These are phyloP conservation scores for Suhomyces kunorum DNA, from an alignment of 1,139 yeast species.

Conservation along the genomic window DNA sequence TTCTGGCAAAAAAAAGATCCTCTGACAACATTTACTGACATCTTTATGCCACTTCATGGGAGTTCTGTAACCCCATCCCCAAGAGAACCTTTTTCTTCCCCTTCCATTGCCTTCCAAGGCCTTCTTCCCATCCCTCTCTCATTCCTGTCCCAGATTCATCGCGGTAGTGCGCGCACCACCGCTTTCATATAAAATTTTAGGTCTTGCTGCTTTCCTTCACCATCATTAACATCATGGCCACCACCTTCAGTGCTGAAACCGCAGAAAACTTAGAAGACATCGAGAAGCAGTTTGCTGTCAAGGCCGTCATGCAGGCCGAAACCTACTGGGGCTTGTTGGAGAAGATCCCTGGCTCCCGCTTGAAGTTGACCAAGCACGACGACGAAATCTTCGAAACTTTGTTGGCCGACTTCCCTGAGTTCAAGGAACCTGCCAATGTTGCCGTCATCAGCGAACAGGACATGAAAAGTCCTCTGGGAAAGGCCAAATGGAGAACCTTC, in stretches of 20 bases:
- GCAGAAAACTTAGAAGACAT: conserved; percentile 68
- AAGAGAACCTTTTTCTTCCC: no score
- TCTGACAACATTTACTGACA: no score
- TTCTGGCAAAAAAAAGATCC: no score
- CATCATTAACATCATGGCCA: conserved; percentile 12
- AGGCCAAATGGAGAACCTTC: conserved; percentile 88
- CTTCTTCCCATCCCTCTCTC: no score
- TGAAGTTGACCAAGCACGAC: conserved; percentile 78
- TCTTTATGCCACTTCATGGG: no score
- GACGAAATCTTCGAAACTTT: conserved; percentile 77
- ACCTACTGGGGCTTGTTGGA: conserved; percentile 85
- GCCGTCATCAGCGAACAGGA: conserved; percentile 69
- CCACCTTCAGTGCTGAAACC: conserved; percentile 50
- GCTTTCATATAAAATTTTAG: neutral
- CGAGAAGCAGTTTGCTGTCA: conserved; percentile 96
- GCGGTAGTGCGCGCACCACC: conserved; percentile 4
- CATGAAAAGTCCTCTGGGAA: conserved; percentile 78
- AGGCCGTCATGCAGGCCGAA: conserved; percentile 94
- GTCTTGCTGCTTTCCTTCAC: neutral
- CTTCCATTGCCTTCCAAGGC: no score
- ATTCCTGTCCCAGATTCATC: no score
- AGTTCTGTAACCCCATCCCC: no score
- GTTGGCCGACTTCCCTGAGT: conserved; percentile 82
- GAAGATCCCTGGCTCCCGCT: conserved; percentile 72
- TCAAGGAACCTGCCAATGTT: conserved; percentile 56